Base-by-base conservation (phyloP, 2,329 filamentous ascomycete genomes). In the Aspergillus latus region DNA sequence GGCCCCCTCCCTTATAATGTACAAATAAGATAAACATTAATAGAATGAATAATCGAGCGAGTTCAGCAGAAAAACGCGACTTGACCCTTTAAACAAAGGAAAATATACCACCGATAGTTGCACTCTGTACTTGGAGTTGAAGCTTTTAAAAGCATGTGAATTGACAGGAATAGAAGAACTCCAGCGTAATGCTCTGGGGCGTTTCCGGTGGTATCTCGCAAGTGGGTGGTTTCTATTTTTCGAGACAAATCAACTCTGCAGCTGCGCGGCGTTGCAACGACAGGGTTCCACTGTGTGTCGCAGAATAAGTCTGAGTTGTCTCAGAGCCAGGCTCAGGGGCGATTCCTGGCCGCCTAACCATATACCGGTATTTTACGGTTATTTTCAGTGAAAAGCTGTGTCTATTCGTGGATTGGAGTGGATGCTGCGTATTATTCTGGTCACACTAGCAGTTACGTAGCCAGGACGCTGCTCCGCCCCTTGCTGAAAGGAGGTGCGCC, bases 401-500 rank as follows among this genome's bases (percentile, higher is more conserved):
- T 2, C 5, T 40, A 30, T 26, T 50, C 15, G 48, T 50, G 13
- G 13, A 21, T 6, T 42, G 13, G 10, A 9, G 8, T 6, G 9
- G 16, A 46, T 39, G 16, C 28, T 10, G 13, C 13, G 45, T 49
- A 44, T 11, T 9, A 11, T 2, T 8, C 11, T 8, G 7, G 62
- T 62, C 61, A 62, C 49, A 52, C 59, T 21, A 21, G 62, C 59
- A n/a, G 43, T 60, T 50, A 44, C 47, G 37, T 52, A 51, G 62
- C 56, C 64, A 64, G 60, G 56, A 56, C 55, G 43, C 56, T 62
- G 59, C 58, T 59, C 64, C 59, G 63, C 64, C 63, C 50, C 49
- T 51, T 56, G 50, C 46, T 54, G 37, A 50, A 47, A 61, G 47
- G 52, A 53, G 51, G 49, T 26, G 36, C 49, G 54, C 52, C 49